These are phyloP conservation scores for Blastobotrys buckinghamii DNA, from an alignment of 1,139 yeast species.

Conservation along the genomic window DNA sequence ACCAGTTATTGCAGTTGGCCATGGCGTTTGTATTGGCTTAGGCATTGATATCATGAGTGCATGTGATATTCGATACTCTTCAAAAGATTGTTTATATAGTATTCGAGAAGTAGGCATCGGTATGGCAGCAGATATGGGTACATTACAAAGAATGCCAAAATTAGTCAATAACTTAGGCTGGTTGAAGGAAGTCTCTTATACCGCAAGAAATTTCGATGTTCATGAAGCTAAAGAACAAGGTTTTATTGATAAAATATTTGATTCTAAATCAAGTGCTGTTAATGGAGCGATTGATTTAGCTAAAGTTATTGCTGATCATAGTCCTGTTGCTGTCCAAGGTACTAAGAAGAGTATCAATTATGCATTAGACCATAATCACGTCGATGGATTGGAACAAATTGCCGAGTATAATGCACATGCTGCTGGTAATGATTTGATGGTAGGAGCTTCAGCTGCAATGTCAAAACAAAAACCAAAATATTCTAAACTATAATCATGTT, in stretches of 20 bases:
- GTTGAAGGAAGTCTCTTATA: conserved; percentile 56
- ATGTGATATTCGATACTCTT: conserved; percentile 52
- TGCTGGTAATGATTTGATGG: conserved; percentile 34
- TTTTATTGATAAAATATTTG: conserved; percentile 44
- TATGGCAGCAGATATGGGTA: conserved; percentile 75
- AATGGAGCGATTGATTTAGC: conserved; percentile 49
- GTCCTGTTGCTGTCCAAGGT: conserved; percentile 60
- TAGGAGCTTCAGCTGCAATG: conserved; percentile 29
- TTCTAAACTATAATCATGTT: conserved; percentile 23
- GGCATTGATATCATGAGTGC: conserved; percentile 64
- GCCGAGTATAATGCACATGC: conserved; percentile 49
- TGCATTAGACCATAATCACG: conserved; percentile 42
- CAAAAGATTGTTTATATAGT: conserved; percentile 49
- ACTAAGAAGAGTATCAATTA: conserved; percentile 55
- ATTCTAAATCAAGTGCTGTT: conserved; percentile 47
- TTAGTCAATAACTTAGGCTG: conserved; percentile 53
- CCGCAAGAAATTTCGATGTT: conserved; percentile 53
- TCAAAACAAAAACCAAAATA: conserved; percentile 30
- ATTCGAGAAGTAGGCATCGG: conserved; percentile 71
- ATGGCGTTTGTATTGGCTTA: conserved; percentile 51
- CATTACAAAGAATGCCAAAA: conserved; percentile 61
- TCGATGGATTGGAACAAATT: conserved; percentile 47
- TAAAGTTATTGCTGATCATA: conserved; percentile 41
- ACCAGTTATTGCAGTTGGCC: conserved; percentile 43
- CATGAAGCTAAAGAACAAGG: conserved; percentile 56